These are phyloP conservation scores for Lactarius quietus DNA, from an alignment of 768 basidiomycete genomes.

Conservation along the genomic window DNA sequence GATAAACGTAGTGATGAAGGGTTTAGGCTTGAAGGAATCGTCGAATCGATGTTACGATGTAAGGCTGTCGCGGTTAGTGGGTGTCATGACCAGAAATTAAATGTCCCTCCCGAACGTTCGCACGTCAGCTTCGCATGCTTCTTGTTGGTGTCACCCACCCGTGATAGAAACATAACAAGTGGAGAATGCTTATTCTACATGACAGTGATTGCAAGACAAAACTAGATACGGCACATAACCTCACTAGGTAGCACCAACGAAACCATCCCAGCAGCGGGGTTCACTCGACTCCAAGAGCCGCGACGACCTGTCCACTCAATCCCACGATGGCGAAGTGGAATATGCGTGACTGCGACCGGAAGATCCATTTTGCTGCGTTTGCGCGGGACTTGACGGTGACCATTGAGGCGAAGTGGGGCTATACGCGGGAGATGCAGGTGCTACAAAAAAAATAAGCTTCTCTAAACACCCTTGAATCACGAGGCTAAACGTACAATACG, in stretches of 20 bases:
- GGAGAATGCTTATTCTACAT: constrained; percentile 23
- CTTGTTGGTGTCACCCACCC: background rate
- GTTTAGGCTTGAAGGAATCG: background rate
- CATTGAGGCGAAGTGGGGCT: constrained; percentile 82
- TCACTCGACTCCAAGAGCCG: background rate
- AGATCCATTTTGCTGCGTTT: constrained; percentile 39
- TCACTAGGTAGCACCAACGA: constrained; percentile 5
- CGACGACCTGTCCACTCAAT: constrained; percentile 29
- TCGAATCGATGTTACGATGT: background rate
- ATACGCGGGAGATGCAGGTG: constrained; percentile 83
- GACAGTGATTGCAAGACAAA: constrained; percentile 23
- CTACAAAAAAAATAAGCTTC: constrained; percentile 36
- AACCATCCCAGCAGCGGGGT: constrained; percentile 8
- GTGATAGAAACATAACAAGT: background rate
- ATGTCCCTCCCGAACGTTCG: background rate
- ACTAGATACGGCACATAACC: constrained; percentile 22
- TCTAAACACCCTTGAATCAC: background rate
- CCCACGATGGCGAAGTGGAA: constrained; percentile 51
- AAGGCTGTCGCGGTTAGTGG: background rate
- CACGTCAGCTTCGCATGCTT: background rate
- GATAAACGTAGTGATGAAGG: background rate
- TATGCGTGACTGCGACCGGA: constrained; percentile 41
- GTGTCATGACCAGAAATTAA: background rate
- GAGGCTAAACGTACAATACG: constrained; percentile 60
- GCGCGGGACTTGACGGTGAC: constrained; percentile 79